Evolutionary conservation across 768 basidiomycete genomes (phyloP).

Genomic region (Lactifluus volemus): DNA sequence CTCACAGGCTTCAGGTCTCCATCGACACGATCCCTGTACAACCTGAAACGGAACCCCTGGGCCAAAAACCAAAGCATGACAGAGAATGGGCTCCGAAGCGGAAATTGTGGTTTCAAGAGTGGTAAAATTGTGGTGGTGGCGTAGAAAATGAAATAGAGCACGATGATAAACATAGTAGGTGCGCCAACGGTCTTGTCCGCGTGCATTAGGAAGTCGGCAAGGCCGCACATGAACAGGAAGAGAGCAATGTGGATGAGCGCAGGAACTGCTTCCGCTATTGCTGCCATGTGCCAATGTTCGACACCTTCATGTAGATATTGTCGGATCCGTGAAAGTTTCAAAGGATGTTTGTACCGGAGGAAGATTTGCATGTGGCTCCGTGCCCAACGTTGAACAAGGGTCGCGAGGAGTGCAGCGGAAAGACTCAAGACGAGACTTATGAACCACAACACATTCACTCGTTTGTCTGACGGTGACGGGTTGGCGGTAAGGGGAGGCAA

Average conservation of each 20-base stretch:
- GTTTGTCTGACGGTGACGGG: slow-evolving; percentile 28
- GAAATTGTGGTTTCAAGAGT: neutral
- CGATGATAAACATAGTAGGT: neutral
- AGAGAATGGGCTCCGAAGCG: slow-evolving; percentile 9
- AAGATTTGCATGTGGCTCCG: slow-evolving; percentile 28
- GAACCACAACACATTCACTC: slow-evolving; percentile 38
- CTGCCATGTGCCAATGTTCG: slow-evolving; percentile 32
- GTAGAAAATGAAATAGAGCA: slow-evolving; percentile 6
- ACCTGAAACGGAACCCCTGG: neutral
- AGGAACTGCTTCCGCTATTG: slow-evolving; percentile 38
- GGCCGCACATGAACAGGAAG: slow-evolving; percentile 41
- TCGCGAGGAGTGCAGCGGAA: slow-evolving; percentile 35
- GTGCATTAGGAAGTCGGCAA: slow-evolving; percentile 36
- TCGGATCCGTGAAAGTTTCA: slow-evolving; percentile 28
- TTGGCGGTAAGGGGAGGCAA: neutral
- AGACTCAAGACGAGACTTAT: slow-evolving; percentile 31
- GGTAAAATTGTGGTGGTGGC: slow-evolving; percentile 7
- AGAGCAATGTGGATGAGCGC: slow-evolving; percentile 41
- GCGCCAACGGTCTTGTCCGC: slow-evolving; percentile 12
- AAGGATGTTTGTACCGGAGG: slow-evolving; percentile 24
- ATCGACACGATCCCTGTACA: neutral
- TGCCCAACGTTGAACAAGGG: slow-evolving; percentile 43
- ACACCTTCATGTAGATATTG: slow-evolving; percentile 32
- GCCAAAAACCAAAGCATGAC: slow-evolving; percentile 5
- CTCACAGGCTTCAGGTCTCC: neutral